Evolutionary conservation across 305 asterid species (phyloP).

Genomic region (Withania somnifera): DNA sequence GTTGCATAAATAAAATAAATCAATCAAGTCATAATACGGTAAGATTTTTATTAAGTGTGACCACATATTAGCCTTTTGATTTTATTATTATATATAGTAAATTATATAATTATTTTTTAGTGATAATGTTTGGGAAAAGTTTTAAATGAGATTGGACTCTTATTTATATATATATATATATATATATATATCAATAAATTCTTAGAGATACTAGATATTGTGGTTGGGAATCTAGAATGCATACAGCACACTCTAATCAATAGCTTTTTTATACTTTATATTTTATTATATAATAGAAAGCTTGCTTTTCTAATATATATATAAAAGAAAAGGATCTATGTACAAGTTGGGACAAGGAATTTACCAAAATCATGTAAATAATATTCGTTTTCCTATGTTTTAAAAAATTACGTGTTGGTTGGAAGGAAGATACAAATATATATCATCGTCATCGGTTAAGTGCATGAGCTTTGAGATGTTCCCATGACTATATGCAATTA

Average conservation of each 20-base stretch:
- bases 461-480: not conserved
- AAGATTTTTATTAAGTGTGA: too few relatives aligned
- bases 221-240: not conserved
- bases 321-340: not conserved
- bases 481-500: not conserved
- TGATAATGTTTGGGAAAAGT: too few relatives aligned
- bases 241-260: not conserved
- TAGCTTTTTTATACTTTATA: not conserved
- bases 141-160: too few relatives aligned
- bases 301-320: too few relatives aligned
- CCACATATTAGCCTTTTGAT: too few relatives aligned
- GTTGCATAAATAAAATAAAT: not conserved
- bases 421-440: not conserved
- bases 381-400: not conserved
- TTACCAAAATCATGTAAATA: not conserved
- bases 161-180: too few relatives aligned
- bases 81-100: too few relatives aligned
- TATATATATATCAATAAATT: too few relatives aligned
- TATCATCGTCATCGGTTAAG: not conserved
- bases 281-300: not conserved
- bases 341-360: not conserved
- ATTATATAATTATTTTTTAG: too few relatives aligned
- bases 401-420: not conserved
- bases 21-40: not conserved
- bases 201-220: too few relatives aligned